A percentile compares a stretch with the other conserved stretches of the same genome.
These are phyloP conservation scores for Scleromitrula shiraiana DNA, from an alignment of 2,329 filamentous ascomycete species.

Conservation along the genomic window DNA sequence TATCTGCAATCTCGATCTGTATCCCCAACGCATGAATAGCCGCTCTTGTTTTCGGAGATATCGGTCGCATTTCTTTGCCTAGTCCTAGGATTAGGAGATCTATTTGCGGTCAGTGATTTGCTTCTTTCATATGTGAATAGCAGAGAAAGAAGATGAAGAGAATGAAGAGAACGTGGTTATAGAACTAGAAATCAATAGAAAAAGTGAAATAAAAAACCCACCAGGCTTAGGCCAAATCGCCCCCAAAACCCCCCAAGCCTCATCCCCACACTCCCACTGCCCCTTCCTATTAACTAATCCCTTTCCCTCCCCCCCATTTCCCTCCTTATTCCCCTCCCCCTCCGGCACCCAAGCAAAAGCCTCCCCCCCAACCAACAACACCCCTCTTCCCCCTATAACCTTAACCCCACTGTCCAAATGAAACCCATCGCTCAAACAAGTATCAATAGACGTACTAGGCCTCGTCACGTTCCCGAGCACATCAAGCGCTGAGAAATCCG, in stretches of 20 bases:
- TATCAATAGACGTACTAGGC: conserved; percentile 77
- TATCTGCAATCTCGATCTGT: conserved; percentile 82
- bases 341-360: conserved; percentile 87
- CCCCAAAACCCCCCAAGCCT: conserved; percentile 67
- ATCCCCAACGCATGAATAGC: conserved; percentile 73
- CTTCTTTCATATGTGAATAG: no score
- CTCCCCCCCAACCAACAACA: conserved; percentile 77
- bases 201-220: conserved; percentile 36
- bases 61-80: conserved; percentile 64
- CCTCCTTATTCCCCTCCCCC: conserved; percentile 37
- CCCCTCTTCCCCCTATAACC: conserved; percentile 53
- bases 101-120: conserved; percentile 28
- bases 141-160: neutral
- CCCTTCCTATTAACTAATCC: conserved; percentile 64
- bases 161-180: neutral
- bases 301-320: conserved; percentile 32
- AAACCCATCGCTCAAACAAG: conserved; percentile 77
- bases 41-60: conserved; percentile 66
- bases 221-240: conserved; percentile 84
- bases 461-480: conserved; percentile 67
- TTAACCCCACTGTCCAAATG: conserved; percentile 69
- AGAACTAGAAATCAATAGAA: neutral
- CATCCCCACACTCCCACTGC: conserved; percentile 67
- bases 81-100: conserved; percentile 88
- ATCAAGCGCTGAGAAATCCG: conserved; percentile 69